These are phyloP conservation scores for Isabelozyma pseudorhagii DNA, from an alignment of 805 yeast species.

Conservation along the genomic window DNA sequence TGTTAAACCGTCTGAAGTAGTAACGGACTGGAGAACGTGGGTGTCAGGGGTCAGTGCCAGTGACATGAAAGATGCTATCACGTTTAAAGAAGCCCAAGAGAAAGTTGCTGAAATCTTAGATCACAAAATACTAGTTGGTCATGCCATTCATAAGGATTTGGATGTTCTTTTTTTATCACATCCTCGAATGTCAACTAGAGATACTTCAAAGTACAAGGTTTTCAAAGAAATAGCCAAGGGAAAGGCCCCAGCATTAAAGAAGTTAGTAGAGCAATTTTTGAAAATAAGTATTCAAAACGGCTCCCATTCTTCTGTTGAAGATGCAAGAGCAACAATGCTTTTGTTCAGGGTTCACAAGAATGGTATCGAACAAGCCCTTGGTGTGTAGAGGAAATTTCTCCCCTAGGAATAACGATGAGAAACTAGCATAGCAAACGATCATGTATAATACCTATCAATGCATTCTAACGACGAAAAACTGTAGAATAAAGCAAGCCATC, in stretches of 20 bases:
- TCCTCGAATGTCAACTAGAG: constrained; percentile 62
- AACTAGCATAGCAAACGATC: too few species aligned
- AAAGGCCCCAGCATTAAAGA: constrained; percentile 70
- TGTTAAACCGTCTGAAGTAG: constrained; percentile 72
- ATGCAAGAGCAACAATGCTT: constrained; percentile 84
- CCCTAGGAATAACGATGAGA: too few species aligned
- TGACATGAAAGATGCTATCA: constrained; percentile 64
- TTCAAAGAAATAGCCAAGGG: constrained; percentile 62
- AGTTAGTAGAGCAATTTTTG: constrained; percentile 55
- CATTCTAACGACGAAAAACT: too few species aligned
- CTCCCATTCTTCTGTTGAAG: constrained; percentile 85
- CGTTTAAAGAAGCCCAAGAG: constrained; percentile 64
- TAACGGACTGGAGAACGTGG: constrained; percentile 91
- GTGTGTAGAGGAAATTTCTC: neutral
- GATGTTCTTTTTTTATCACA: constrained; percentile 65
- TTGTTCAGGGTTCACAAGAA: constrained; percentile 61
- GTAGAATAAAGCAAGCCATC: too few species aligned
- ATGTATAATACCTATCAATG: too few species aligned
- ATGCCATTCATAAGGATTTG: constrained; percentile 78
- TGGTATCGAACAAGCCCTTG: constrained; percentile 50
- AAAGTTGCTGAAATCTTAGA: constrained; percentile 51
- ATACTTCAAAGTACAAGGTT: constrained; percentile 63
- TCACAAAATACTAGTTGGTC: constrained; percentile 71
- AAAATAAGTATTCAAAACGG: constrained; percentile 65
- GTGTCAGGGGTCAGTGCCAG: constrained; percentile 80